Evolutionary conservation across 768 basidiomycete species (phyloP).

Genomic region (Auricularia cornea): DNA sequence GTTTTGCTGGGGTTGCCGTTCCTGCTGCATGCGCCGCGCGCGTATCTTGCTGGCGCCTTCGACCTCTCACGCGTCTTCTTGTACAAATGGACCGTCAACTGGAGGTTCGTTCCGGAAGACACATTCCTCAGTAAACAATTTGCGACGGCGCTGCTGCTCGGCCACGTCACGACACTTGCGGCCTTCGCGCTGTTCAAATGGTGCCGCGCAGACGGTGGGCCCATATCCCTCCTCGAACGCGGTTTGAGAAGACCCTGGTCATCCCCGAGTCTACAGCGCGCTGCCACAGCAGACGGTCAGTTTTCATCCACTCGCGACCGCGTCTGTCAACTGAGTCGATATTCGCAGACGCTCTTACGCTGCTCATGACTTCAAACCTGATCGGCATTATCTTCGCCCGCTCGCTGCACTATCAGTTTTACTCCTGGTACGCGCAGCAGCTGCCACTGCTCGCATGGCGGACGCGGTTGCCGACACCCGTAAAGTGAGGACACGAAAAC

Average conservation of each 20-base stretch:
- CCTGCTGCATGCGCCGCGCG: conserved; percentile 45
- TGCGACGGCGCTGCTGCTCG: conserved; percentile 53
- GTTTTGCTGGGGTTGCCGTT: conserved; percentile 62
- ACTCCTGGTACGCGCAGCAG: conserved; percentile 93
- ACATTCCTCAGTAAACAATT: conserved; percentile 60
- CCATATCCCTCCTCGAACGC: conserved; percentile 41
- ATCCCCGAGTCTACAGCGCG: conserved; percentile 36
- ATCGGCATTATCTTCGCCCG: conserved; percentile 89
- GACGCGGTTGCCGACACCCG: conserved; percentile 49
- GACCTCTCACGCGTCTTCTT: conserved; percentile 83
- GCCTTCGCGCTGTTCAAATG: conserved; percentile 67
- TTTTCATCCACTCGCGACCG: conserved; percentile 6
- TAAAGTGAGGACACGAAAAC: conserved; percentile 45
- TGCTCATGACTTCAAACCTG: conserved; percentile 85
- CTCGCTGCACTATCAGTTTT: conserved; percentile 97
- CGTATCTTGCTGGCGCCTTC: conserved; percentile 74
- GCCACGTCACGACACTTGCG: conserved; percentile 52
- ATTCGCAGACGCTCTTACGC: conserved; percentile 60
- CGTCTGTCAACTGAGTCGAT: conserved; percentile 3
- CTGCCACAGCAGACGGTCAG: conserved; percentile 58
- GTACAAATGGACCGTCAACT: conserved; percentile 97
- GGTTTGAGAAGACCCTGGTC: conserved; percentile 43
- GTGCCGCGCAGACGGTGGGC: conserved; percentile 70
- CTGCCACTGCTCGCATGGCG: conserved; percentile 77
- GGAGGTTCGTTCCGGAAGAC: conserved; percentile 79